phyloP scores from a whole-genome alignment of 2,329 filamentous ascomycete genomes.

The Nothomitra cinnamomea region DNA sequence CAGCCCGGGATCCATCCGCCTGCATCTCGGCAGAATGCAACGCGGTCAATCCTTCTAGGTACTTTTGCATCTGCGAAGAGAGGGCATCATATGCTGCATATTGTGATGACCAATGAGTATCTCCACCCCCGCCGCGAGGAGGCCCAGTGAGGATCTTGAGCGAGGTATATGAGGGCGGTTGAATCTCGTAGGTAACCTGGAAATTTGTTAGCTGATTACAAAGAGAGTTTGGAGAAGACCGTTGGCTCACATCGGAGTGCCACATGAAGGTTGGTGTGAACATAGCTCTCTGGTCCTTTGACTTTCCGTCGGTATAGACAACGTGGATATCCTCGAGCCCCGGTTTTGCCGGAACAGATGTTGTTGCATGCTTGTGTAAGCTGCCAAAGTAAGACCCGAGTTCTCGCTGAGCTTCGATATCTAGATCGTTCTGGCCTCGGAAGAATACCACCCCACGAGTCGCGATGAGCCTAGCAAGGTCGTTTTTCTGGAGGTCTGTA shows the following conservation, averaged over 20 bases:
- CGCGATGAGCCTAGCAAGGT: slow-evolving; percentile 35
- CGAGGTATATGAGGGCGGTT: slow-evolving; percentile 39
- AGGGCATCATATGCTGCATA: slow-evolving; percentile 42
- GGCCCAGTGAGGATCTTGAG: slow-evolving; percentile 37
- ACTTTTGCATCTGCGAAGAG: slow-evolving; percentile 37
- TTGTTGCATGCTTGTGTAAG: slow-evolving; percentile 38
- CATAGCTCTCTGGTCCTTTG: slow-evolving; percentile 33
- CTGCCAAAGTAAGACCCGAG: slow-evolving; percentile 35
- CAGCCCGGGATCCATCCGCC: slow-evolving; percentile 30
- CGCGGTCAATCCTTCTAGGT: slow-evolving; percentile 38
- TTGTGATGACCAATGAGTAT: slow-evolving; percentile 40
- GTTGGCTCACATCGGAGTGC: slow-evolving; percentile 33
- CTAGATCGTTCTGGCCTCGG: slow-evolving; percentile 35
- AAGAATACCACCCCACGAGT: slow-evolving; percentile 41
- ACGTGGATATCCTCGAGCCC: slow-evolving; percentile 40
- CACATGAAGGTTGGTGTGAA: slow-evolving; percentile 38
- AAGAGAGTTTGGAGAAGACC: slow-evolving; percentile 3
- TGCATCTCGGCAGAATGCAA: slow-evolving; percentile 37
- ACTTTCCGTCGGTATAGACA: slow-evolving; percentile 35
- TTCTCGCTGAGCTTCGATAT: slow-evolving; percentile 34
- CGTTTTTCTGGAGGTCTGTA: slow-evolving; percentile 34
- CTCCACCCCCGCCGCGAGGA: slow-evolving; percentile 36
- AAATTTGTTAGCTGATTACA: slow-evolving; percentile 9
- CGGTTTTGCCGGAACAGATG: slow-evolving; percentile 29
- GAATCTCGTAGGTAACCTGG: slow-evolving; percentile 38